Base-by-base conservation (phyloP, 106 monocot species). In the Iris macrosiphon region DNA sequence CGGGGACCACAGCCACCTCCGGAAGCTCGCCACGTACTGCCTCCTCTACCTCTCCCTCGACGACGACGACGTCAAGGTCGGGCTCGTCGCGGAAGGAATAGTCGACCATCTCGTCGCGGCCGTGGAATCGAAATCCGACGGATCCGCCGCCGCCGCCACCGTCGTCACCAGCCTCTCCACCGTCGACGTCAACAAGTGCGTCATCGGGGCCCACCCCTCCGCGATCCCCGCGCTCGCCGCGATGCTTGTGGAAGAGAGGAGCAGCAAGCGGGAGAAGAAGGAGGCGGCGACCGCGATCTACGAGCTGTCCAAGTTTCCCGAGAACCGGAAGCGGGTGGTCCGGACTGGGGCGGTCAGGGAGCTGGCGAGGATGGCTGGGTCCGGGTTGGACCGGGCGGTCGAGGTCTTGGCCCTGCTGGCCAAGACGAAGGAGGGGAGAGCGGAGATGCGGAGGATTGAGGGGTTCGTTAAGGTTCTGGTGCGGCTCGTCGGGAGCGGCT, bases 141-240 rank as follows among this genome's bases (percentile, higher is more conserved):
- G 58, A 20, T 56, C 74, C 3, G 71, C 79, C n/a, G 48, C 75
- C 12, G 79, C 79, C 1, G 75, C 75, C n/a, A 79, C 84, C 2
- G 56, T 53, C 12, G 50, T 85, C 21, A 85, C 84, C 27, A 85
- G 84, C 57, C 75, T 85, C 14, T 67, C 79, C 7, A 33, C 75
- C 32, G 79, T 75, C 4, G 79, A 85, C 19, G 84, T 85, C 40
- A 85, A 85, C 57, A 85, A 85, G 72, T 67, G 67, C 47, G 67
- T 75, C 15, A 79, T 85, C 47, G 84, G 79, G 18, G 75, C 74
- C 12, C 71, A 79, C 45, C 75, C 84, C 1, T 46, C 29, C 18
- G 84, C 72, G 11, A 72, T 85, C 28, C 21, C 39, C 22, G 51
- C 52, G 25, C 56, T 85, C 19, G 56, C 65, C 31, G 11, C 25